phyloP scores from a whole-genome alignment of 176 grass and related monocot genomes.

The Aegilops umbellulata region DNA sequence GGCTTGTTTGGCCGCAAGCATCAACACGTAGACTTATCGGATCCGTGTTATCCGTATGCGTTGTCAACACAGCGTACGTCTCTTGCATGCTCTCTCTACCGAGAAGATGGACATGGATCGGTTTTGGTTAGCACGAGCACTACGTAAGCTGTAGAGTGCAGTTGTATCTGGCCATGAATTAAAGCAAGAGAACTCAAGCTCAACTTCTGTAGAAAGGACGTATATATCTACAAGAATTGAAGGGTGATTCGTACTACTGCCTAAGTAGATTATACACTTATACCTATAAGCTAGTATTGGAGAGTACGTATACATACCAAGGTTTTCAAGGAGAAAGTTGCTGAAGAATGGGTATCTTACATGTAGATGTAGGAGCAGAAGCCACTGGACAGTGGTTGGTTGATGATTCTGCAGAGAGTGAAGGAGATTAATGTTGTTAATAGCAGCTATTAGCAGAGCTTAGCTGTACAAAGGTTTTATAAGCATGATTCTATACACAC shows the following conservation, averaged over 20 bases:
- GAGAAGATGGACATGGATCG: background rate
- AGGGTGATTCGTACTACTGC: background rate
- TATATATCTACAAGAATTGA: background rate
- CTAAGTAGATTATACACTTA: background rate
- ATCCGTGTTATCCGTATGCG: slow-evolving; percentile 15
- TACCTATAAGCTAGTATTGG: background rate
- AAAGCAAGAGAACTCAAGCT: background rate
- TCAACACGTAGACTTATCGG: background rate
- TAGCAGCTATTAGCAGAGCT: slow-evolving; percentile 11
- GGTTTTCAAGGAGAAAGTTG: background rate
- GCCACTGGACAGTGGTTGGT: background rate
- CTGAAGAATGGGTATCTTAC: background rate
- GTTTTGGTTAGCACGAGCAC: background rate
- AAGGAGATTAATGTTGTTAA: slow-evolving; percentile 30
- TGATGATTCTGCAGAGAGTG: background rate
- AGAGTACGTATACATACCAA: background rate
- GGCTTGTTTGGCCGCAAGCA: slow-evolving; percentile 28
- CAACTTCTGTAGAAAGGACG: background rate
- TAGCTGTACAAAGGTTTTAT: slow-evolving; percentile 40
- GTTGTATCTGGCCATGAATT: background rate
- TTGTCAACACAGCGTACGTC: background rate
- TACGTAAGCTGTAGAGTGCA: background rate
- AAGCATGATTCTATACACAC: slow-evolving; percentile 41
- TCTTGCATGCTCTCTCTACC: background rate
- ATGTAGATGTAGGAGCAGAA: background rate